Base-by-base conservation (phyloP, 2,329 filamentous ascomycete genomes). In the Fusarium scirpi region DNA sequence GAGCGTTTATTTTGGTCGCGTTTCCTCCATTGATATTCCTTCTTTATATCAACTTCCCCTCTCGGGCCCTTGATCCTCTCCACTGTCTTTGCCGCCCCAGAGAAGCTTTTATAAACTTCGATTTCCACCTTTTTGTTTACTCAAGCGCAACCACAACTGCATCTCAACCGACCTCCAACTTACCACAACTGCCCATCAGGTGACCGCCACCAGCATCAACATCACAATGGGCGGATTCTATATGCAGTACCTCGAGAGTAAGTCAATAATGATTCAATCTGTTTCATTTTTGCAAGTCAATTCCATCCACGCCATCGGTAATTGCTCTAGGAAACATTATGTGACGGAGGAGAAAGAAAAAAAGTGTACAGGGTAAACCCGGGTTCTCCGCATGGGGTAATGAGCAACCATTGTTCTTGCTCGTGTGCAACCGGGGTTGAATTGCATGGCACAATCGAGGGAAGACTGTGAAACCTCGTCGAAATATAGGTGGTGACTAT, bases 231-330 rank as follows among this genome's bases (percentile, higher is more conserved):
- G 84, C 74, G 89, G 89, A 70, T 91, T 90, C 77, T 91, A 91
- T 77, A 91, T 91, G 85, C 89, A 92, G 76, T 92, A 92, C 79
- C 84, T 92, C 71, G 89, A 91, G 79, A 92, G 90, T 92, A 90
- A 88, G 90, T 91, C 74, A 53, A 65, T 56, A 71, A 72, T 58
- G 57, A 54, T 65, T 56, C 54, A 49, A 38, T 24, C n/a, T n/a
- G 51, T 46, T 45, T 27, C 52, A 20, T 67, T 70, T 40, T 65
- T 56, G 27, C 47, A 41, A 47, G 54, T 45, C 70, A 76, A 75
- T 76, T 63, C 13, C 58, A 47, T 51, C 51, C 48, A 46, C 48
- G 41, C 46, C 47, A 48, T 48, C 70, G 53, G 64, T 59, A 74
- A 72, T 74, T 71, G 57, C 55, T 59, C 54, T 44, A 58, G 27